phyloP scores from a whole-genome alignment of 2,329 filamentous ascomycete genomes.

The Myriosclerotinia scirpicola region DNA sequence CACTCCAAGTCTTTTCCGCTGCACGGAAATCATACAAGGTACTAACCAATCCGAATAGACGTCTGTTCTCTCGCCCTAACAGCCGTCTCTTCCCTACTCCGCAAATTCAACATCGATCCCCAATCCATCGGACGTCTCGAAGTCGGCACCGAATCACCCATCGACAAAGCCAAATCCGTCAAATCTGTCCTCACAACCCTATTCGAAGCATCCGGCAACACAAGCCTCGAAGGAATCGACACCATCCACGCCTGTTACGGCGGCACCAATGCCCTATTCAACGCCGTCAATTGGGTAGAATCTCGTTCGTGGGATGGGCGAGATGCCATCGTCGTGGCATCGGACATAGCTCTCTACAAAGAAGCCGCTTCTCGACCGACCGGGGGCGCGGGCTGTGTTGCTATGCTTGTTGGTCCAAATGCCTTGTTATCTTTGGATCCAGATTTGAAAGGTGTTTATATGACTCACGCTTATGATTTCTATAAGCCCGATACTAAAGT shows the following conservation, averaged over 20 bases:
- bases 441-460: slow-evolving; percentile 2
- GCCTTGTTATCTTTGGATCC: neutral
- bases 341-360: slow-evolving; percentile 14
- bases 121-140: slow-evolving; percentile 77
- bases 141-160: slow-evolving; percentile 80
- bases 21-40: neutral
- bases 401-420: slow-evolving; percentile 19
- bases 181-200: slow-evolving; percentile 87
- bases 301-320: neutral
- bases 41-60: slow-evolving; percentile 52
- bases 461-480: slow-evolving; percentile 19
- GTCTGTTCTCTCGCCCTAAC: slow-evolving; percentile 86
- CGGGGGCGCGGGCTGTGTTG: slow-evolving; percentile 13
- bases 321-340: slow-evolving; percentile 13
- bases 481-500: slow-evolving; percentile 11
- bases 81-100: slow-evolving; percentile 71
- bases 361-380: slow-evolving; percentile 9
- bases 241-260: slow-evolving; percentile 85
- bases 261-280: slow-evolving; percentile 81
- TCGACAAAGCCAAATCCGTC: slow-evolving; percentile 90
- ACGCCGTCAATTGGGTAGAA: slow-evolving; percentile 74
- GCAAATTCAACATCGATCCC: slow-evolving; percentile 80
- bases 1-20: neutral
- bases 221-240: slow-evolving; percentile 80
- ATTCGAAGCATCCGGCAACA: slow-evolving; percentile 67